Base-by-base conservation (phyloP, 495 filamentous ascomycete species). In the Daldinia vernicosa region DNA sequence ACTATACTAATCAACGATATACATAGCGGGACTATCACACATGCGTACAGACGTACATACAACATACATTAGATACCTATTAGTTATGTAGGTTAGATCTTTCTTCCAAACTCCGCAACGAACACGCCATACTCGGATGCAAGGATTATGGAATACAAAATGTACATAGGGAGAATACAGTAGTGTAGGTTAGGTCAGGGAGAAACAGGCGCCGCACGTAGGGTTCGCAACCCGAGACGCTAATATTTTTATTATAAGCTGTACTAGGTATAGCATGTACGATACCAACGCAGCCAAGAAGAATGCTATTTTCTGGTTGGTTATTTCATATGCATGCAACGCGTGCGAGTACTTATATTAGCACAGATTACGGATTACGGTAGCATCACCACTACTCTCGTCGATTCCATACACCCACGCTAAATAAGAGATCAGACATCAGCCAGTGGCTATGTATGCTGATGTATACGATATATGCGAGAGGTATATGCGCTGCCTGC, bases 191-290 rank as follows among this genome's bases (percentile, higher is more conserved):
- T 27, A 27, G 26, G 2, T 2, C 11, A 53, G 26, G 4, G 26
- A 53, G 63, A 64, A 64, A 64, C 59, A 64, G 64, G 39, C 39
- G 65, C 70, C 70, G 70, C 50, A 67, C 60, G 60, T 64, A 72
- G 63, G 69, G 69, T 71, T 66, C 63, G 63, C 63, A 65, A 53
- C 69, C 64, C 55, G 70, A 68, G 59, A 61, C 60, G 63, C 57
- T 61, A 52, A 53, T 37, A 50, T 58, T 59, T 61, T 37, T 47
- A 24, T 22, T 47, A 24, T 22, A 47, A 27, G 9, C 9, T 8
- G 19, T 47, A 47, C 19, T 22, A n/a, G n/a, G n/a, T n/a, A 47
- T 1, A 47, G 9, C 43, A 47, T 4, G 43, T 24, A 24, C 43
- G 19, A 24, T 24, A 24, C 43, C 43, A 24, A 53, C 12, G 50